A percentile compares a stretch with the other conserved stretches of the same genome.
Conservation (phyloP, 2,329 filamentous ascomycete species). For the Pseudocercospora fijiensis region DNA sequence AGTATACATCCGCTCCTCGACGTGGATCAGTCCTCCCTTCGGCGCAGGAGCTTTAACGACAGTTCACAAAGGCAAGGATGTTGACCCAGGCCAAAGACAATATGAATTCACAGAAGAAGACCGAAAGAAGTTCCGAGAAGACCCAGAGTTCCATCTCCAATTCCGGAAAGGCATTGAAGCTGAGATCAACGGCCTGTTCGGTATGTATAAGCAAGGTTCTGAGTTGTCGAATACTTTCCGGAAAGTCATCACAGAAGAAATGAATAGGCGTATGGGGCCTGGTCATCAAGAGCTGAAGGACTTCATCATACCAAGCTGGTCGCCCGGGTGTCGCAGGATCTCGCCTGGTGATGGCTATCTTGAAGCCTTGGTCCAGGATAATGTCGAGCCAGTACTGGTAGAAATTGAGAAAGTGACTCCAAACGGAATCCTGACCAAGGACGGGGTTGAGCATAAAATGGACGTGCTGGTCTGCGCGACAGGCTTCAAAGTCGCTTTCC, state of each 20-base stretch:
- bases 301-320: constrained; percentile 43
- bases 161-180: constrained; percentile 50
- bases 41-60: constrained; percentile 19
- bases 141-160: constrained; percentile 46
- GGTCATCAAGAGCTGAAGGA: constrained; percentile 41
- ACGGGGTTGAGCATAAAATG: constrained; percentile 32
- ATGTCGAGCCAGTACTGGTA: constrained; percentile 16
- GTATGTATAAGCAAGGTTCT: constrained; percentile 46
- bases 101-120: constrained; percentile 47
- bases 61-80: constrained; percentile 28
- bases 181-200: constrained; percentile 51
- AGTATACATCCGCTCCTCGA: constrained; percentile 7
- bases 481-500: constrained; percentile 42
- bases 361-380: constrained; percentile 17
- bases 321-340: constrained; percentile 32
- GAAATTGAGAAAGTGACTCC: constrained; percentile 15
- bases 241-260: constrained; percentile 46
- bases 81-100: constrained; percentile 38
- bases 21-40: constrained; percentile 6
- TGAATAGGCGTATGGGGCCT: constrained; percentile 42
- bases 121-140: constrained; percentile 38
- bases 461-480: constrained; percentile 50
- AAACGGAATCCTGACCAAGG: constrained; percentile 14
- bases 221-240: constrained; percentile 44
- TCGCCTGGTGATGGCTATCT: constrained; percentile 20